Conservation (phyloP, 306 rosid species). For the Rosa chinensis region DNA sequence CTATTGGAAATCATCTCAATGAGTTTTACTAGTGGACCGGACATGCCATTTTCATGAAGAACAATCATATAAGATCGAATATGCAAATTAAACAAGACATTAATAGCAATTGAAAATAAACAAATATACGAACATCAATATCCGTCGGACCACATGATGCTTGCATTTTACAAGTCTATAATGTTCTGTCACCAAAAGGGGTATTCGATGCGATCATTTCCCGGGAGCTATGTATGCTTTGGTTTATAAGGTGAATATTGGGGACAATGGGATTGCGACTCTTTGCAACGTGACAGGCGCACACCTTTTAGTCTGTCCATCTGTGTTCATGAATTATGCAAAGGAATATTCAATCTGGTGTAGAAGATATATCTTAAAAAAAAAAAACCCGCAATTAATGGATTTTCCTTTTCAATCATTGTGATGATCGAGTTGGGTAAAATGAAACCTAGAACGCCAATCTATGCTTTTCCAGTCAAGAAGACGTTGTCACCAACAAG, state of each 20-base stretch:
- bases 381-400: not conserved
- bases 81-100: too few species aligned
- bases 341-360: not conserved
- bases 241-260: not conserved
- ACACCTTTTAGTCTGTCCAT: not conserved
- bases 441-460: not conserved
- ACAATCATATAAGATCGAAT: not conserved
- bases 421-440: not conserved
- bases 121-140: not conserved
- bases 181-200: not conserved
- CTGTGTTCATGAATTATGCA: not conserved
- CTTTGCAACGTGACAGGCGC: not conserved
- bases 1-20: too few species aligned
- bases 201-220: not conserved
- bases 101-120: too few species aligned
- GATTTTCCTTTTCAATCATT: not conserved
- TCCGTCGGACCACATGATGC: not conserved
- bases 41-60: too few species aligned
- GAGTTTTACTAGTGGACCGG: too few species aligned
- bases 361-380: not conserved
- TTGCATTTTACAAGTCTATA: not conserved
- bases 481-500: not conserved
- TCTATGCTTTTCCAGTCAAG: not conserved
- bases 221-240: not conserved
- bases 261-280: not conserved